A percentile compares a stretch with the other conserved stretches of the same genome.
Evolutionary conservation across 1,139 yeast genomes (phyloP).

Genomic region (Candida tetrigidarum): DNA sequence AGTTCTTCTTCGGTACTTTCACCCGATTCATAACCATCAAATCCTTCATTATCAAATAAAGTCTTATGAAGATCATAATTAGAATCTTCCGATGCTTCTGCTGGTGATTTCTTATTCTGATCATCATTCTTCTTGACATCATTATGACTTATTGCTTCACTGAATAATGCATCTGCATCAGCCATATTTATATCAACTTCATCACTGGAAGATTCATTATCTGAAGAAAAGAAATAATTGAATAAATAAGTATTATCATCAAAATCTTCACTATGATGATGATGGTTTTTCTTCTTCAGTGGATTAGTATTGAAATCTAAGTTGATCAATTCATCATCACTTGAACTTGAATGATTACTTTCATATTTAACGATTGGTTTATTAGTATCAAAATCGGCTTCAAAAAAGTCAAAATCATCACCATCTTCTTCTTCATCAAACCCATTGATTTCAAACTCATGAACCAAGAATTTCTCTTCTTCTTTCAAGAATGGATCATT

Average conservation of each 20-base stretch:
- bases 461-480: slow-evolving; percentile 50
- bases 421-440: slow-evolving; percentile 39
- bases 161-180: slow-evolving; percentile 18
- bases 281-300: slow-evolving; percentile 18
- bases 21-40: slow-evolving; percentile 53
- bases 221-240: slow-evolving; percentile 57
- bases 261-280: slow-evolving; percentile 38
- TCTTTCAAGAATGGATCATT: slow-evolving; percentile 50
- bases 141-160: slow-evolving; percentile 27
- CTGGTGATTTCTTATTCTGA: slow-evolving; percentile 1
- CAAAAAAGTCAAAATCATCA: slow-evolving; percentile 26
- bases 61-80: slow-evolving; percentile 2
- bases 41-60: slow-evolving; percentile 16
- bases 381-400: slow-evolving; percentile 21
- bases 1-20: slow-evolving; percentile 94
- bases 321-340: slow-evolving; percentile 33
- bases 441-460: slow-evolving; percentile 53
- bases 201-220: slow-evolving; percentile 36
- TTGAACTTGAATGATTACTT: slow-evolving; percentile 27
- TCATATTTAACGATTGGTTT: slow-evolving; percentile 36
- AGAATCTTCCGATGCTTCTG: slow-evolving; percentile 4
- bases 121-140: slow-evolving; percentile 10
- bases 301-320: slow-evolving; percentile 25
- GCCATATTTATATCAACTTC: slow-evolving; percentile 18
- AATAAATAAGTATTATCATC: slow-evolving; percentile 59